phyloP scores from a whole-genome alignment of 1,284 basidiomycete species.

The Grifola frondosa region DNA sequence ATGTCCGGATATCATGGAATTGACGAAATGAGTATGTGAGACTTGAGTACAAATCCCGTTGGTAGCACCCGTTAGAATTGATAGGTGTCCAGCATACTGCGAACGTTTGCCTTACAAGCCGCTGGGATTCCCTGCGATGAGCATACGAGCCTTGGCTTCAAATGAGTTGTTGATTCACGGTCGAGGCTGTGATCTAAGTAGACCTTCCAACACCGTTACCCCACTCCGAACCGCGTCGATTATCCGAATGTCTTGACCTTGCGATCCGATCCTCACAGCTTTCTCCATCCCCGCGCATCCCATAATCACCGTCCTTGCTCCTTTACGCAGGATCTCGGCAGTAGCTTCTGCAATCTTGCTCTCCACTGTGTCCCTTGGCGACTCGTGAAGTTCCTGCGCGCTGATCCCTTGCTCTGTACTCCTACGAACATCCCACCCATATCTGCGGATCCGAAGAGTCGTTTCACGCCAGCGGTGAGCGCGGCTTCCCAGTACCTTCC shows the following conservation, averaged over 20 bases:
- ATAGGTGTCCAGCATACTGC: too few relatives aligned
- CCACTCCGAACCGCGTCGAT: constrained; percentile 41
- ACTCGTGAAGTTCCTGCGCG: constrained; percentile 42
- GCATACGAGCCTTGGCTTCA: too few relatives aligned
- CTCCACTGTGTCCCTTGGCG: constrained; percentile 35
- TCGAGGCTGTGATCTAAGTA: constrained; percentile 20
- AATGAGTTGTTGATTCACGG: too few relatives aligned
- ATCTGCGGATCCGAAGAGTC: constrained; percentile 17
- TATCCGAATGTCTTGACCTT: constrained; percentile 34
- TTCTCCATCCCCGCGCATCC: constrained; percentile 48
- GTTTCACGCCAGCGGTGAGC: constrained; percentile 26
- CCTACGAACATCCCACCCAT: constrained; percentile 34
- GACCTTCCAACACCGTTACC: constrained; percentile 22
- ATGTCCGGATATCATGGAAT: too few relatives aligned
- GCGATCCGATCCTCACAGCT: constrained; percentile 33
- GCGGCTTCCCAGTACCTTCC: constrained; percentile 44
- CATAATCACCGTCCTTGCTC: constrained; percentile 37
- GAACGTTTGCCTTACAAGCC: too few relatives aligned
- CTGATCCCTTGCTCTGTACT: constrained; percentile 44
- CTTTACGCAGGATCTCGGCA: constrained; percentile 22
- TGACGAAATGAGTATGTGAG: too few relatives aligned
- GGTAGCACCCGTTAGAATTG: too few relatives aligned
- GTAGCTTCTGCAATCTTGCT: constrained; percentile 36
- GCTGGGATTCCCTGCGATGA: too few relatives aligned
- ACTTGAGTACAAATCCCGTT: too few relatives aligned